Percentiles rank a stretch among this genome's conserved stretches.
Evolutionary conservation across 108 stramenopile genomes (phyloP).

Genomic region (Phaeodactylum tricornutum): DNA sequence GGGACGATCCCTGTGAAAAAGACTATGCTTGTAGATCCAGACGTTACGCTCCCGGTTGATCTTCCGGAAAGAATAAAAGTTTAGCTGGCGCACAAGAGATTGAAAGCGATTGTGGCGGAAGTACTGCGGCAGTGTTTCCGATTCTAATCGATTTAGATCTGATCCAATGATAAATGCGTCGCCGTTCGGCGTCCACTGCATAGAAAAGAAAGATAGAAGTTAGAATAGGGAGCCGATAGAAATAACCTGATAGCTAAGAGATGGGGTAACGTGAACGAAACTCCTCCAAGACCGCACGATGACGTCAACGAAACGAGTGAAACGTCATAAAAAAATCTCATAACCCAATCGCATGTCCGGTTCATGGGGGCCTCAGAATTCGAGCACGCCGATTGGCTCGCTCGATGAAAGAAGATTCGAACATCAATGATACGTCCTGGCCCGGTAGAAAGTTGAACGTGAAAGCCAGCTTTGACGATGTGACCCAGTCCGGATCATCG

Average conservation of each 20-base stretch:
- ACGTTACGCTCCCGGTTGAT: conserved; percentile 87
- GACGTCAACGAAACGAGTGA: neutral
- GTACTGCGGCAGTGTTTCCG: conserved; percentile 75
- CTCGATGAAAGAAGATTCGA: too few relatives aligned
- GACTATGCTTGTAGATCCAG: conserved; percentile 90
- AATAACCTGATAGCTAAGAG: too few relatives aligned
- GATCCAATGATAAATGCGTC: conserved; percentile 80
- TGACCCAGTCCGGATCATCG: too few relatives aligned
- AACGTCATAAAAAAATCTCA: too few relatives aligned
- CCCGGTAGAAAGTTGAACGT: too few relatives aligned
- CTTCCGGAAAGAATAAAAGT: conserved; percentile 57
- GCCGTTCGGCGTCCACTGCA: conserved; percentile 70
- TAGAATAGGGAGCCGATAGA: too few relatives aligned
- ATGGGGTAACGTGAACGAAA: too few relatives aligned
- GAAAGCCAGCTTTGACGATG: too few relatives aligned
- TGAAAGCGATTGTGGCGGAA: conserved; percentile 95
- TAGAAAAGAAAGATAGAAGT: conserved; percentile 7
- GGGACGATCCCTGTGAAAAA: conserved; percentile 87
- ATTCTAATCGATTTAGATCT: conserved; percentile 61
- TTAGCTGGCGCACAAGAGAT: conserved; percentile 88
- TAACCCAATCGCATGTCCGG: too few relatives aligned
- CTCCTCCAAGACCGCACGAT: neutral
- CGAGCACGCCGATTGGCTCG: too few relatives aligned
- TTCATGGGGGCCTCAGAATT: too few relatives aligned
- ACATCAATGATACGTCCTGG: too few relatives aligned